Percentiles rank a stretch among this genome's conserved stretches.
Conservation (phyloP, 441 rosid genomes). For the Euphorbia corollata region DNA sequence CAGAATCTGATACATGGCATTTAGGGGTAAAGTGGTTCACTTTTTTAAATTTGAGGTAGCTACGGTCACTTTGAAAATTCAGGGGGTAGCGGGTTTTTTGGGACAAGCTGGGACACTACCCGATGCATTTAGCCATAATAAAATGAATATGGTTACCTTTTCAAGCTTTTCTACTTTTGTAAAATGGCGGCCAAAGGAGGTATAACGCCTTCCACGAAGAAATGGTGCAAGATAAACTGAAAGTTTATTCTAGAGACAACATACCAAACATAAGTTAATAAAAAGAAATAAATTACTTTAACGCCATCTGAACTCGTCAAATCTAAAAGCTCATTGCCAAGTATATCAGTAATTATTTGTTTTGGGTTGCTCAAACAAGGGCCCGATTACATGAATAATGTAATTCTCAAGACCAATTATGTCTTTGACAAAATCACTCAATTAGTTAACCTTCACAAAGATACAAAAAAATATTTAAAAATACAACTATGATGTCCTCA, state of each 20-base stretch:
- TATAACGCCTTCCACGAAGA: slow-evolving; percentile 68
- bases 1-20: too few relatives aligned
- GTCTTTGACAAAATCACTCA: neutral
- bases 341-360: neutral
- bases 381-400: neutral
- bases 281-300: slow-evolving; percentile 10
- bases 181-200: slow-evolving; percentile 96
- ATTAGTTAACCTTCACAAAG: neutral
- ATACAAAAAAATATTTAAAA: neutral
- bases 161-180: slow-evolving; percentile 76
- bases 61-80: too few relatives aligned
- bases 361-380: neutral
- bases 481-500: neutral
- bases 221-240: slow-evolving; percentile 80
- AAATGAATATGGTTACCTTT: slow-evolving; percentile 41
- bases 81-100: too few relatives aligned
- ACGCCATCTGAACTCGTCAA: neutral
- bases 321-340: neutral
- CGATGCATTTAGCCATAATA: too few relatives aligned
- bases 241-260: slow-evolving; percentile 62
- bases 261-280: slow-evolving; percentile 23
- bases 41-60: too few relatives aligned
- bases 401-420: neutral
- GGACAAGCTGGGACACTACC: too few relatives aligned
- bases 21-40: too few relatives aligned